These are phyloP conservation scores for Xylaria polymorpha DNA, from an alignment of 2,329 filamentous ascomycete species.

Conservation along the genomic window DNA sequence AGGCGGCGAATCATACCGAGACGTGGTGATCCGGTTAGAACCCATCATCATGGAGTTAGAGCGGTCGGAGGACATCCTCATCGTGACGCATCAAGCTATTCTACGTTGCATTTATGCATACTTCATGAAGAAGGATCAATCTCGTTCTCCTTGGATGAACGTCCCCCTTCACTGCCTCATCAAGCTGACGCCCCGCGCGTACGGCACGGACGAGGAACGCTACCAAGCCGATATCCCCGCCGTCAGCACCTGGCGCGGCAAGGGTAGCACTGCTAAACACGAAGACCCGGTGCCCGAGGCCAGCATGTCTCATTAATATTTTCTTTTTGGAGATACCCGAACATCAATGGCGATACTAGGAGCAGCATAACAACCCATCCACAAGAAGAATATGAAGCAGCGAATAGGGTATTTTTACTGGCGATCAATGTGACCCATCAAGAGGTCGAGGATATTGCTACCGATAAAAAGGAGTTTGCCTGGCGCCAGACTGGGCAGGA, in stretches of 20 bases:
- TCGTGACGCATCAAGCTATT: conserved; percentile 97
- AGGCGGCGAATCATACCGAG: conserved; percentile 93
- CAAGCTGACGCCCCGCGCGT: conserved; percentile 93
- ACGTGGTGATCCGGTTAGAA: conserved; percentile 96
- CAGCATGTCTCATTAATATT: conserved; percentile 31
- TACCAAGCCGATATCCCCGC: conserved; percentile 93
- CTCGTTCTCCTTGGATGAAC: conserved; percentile 97
- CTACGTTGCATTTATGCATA: conserved; percentile 98
- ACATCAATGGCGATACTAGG: neutral
- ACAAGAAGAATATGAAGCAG: conserved; percentile 2
- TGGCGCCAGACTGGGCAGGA: neutral
- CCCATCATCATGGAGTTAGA: conserved; percentile 99
- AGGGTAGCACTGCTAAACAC: conserved; percentile 90
- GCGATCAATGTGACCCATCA: neutral
- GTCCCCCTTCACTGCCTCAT: conserved; percentile 96
- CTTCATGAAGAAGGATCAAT: conserved; percentile 97
- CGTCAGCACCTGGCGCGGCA: conserved; percentile 95
- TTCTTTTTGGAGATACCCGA: conserved; percentile 6
- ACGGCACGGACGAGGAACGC: conserved; percentile 89
- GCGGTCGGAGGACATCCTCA: conserved; percentile 94
- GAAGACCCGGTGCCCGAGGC: conserved; percentile 65
- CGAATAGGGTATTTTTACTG: neutral
- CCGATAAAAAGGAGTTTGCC: neutral
- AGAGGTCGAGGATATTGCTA: neutral
- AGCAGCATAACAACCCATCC: neutral